phyloP scores from a whole-genome alignment of 345 rosid genomes.

The Schrenkiella parvula region DNA sequence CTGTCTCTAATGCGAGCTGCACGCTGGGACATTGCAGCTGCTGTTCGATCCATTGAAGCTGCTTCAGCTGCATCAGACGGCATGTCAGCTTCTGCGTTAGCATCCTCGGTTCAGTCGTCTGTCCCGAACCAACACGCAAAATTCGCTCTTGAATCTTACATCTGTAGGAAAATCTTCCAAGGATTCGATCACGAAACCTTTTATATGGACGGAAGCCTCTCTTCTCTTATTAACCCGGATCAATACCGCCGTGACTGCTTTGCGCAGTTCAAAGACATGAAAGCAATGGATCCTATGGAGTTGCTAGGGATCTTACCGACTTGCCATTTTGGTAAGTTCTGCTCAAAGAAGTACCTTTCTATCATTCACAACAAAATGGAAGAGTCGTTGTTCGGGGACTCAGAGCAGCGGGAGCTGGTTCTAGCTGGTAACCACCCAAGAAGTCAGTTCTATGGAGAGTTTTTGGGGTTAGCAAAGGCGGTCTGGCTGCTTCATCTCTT shows the following conservation, averaged over 20 bases:
- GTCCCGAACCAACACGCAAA: constrained; percentile 70
- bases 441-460: constrained; percentile 78
- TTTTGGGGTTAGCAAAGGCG: constrained; percentile 72
- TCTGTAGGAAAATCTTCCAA: constrained; percentile 65
- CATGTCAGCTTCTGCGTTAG: constrained; percentile 31
- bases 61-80: constrained; percentile 45
- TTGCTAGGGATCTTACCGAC: constrained; percentile 81
- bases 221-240: constrained; percentile 75
- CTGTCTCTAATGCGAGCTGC: constrained; percentile 86
- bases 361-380: constrained; percentile 95
- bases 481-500: constrained; percentile 92
- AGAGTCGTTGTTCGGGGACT: constrained; percentile 80
- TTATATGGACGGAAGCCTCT: constrained; percentile 86
- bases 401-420: constrained; percentile 65
- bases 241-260: constrained; percentile 85
- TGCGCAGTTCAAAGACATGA: constrained; percentile 81
- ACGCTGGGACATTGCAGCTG: constrained; percentile 91
- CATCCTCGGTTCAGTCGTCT: constrained; percentile 49
- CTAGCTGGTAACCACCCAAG: constrained; percentile 73
- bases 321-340: constrained; percentile 87
- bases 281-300: constrained; percentile 89
- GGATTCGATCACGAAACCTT: constrained; percentile 95
- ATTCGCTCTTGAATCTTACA: constrained; percentile 78
- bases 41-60: constrained; percentile 87
- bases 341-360: constrained; percentile 70